Base-by-base conservation (phyloP, 176 grass and related monocot genomes). In the Oryza rufipogon region DNA sequence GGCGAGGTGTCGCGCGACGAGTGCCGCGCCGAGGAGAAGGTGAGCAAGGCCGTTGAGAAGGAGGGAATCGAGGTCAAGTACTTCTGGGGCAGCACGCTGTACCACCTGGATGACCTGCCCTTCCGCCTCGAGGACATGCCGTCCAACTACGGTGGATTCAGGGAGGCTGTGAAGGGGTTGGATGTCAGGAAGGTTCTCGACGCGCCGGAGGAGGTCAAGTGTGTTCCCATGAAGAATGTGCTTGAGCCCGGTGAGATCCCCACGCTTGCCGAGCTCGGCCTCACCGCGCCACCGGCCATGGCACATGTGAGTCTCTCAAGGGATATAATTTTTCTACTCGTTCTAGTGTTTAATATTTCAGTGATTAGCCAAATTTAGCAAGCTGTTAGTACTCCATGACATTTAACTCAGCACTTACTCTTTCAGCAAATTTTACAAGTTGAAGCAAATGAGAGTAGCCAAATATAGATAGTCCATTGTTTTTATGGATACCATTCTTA, bases 71-170 rank as follows among this genome's bases (percentile, higher is more conserved):
- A 98, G 77, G 85, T 98, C 46, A 98, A 98, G 83, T 98, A 96
- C 83, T 96, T 98, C 83, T 98, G 93, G 93, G 96, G 93, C 51
- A 98, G 93, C 85, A 98, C 93, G 26, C 80, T 96, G 66, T 93
- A 94, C 81, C 93, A 98, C 74, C 41, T 98, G 52, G 96, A 99
- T 3, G 91, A 96, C 70, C 87, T 99, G n/a, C 91, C 93, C 15
- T 99, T 96, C 47, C 68, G 20, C 68, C 80, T 99, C 26, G 71
- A 92, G 41, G 89, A 92, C 64, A 95, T 99, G 91, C 84, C 91
- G 1, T 90, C 88, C 7, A 92, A 81, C 54, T 96, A 93, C 46
- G 89, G 89, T 7, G 91, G 89, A 54, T 96, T 99, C 81, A 87
- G 81, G 81, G 93, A 99, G 70, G 91, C 85, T 13, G 91, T 96